Evolutionary conservation across 805 yeast genomes (phyloP), one percentile per base, ranked within the genome.

Genomic region (Millerozyma miso): DNA sequence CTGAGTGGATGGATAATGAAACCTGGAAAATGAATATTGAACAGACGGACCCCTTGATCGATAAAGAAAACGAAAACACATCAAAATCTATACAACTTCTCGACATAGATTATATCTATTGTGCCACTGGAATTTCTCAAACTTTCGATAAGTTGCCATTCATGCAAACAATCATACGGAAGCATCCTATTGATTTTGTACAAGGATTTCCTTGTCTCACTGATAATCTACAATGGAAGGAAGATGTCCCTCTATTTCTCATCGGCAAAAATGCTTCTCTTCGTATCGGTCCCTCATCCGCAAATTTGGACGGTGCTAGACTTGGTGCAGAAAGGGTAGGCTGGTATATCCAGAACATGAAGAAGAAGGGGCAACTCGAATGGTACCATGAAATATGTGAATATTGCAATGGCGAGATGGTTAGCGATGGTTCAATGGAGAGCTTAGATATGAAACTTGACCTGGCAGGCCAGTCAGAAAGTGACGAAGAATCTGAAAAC

Each of bases 241-340:
- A 55, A 1, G 58, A 58, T 7, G 41, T 71, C 2, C 76, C 76
- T 0, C 52, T 72, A 19, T 71, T 62, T 43, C 56, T 71, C 60
- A 50, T 66, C 3, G 77, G 77, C 1, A 68, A 72, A 45, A 63
- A 69, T 44, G 74, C 77, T 0, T 62, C 67, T 36, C 49, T 72
- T 16, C 52, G 63, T 36, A 62, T 68, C 40, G 76, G 77, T 0
- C 76, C 77, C 1, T 64, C 74, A 0, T 62, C 73, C 16, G 76
- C 77, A 1, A 73, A 73, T 42, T 52, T 72, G 35, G 76, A 70
- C 41, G 77, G 77, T 3, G 76, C 75, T 1, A 48, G 77, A 31
- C 46, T 63, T 10, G 74, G 74, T 3, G 74, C 76, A 1, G 77
- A 72, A 46, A 48, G 76, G 39, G 60, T 71, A 23, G 75, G 76